A percentile compares a stretch with the other conserved stretches of the same genome.
Evolutionary conservation across 192 early-diverging fungal species (phyloP).

Genomic region (Phlyctochytrium arcticum): DNA sequence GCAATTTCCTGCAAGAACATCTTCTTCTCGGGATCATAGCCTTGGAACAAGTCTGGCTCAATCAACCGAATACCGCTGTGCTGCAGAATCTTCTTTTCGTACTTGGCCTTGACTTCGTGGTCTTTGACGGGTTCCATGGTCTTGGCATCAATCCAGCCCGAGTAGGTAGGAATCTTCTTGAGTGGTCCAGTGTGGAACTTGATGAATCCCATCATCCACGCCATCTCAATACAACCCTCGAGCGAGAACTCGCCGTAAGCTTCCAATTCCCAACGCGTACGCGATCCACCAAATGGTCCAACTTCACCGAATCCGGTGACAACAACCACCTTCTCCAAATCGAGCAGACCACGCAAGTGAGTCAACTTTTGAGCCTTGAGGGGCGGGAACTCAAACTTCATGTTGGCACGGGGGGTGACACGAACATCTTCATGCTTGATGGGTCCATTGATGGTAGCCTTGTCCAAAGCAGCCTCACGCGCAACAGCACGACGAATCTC

Average conservation of each 20-base stretch:
- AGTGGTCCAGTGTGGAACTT: conserved; percentile 80
- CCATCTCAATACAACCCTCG: conserved; percentile 93
- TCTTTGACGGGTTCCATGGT: conserved; percentile 82
- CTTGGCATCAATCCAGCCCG: conserved; percentile 91
- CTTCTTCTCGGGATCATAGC: conserved; percentile 84
- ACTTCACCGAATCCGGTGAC: conserved; percentile 93
- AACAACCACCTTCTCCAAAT: conserved; percentile 89
- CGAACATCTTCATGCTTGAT: conserved; percentile 43
- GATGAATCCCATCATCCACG: conserved; percentile 97
- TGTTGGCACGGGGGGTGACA: conserved; percentile 82
- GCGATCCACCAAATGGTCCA: conserved; percentile 82
- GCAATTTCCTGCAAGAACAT: conserved; percentile 84
- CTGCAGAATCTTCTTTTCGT: conserved; percentile 82
- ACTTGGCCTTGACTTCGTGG: conserved; percentile 80
- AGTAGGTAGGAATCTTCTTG: conserved; percentile 69
- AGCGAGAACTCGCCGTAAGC: conserved; percentile 81
- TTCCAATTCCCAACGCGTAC: conserved; percentile 98
- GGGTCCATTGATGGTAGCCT: conserved; percentile 70
- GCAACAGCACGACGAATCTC: conserved; percentile 83
- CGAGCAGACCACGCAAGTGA: conserved; percentile 70
- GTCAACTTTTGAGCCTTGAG: conserved; percentile 60
- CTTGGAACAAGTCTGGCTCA: conserved; percentile 78
- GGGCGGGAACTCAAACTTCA: conserved; percentile 77
- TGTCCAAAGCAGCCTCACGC: conserved; percentile 72
- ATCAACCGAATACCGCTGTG: conserved; percentile 91